Conservation (phyloP, 129 eudicot genomes). For the Solidago caesia region DNA sequence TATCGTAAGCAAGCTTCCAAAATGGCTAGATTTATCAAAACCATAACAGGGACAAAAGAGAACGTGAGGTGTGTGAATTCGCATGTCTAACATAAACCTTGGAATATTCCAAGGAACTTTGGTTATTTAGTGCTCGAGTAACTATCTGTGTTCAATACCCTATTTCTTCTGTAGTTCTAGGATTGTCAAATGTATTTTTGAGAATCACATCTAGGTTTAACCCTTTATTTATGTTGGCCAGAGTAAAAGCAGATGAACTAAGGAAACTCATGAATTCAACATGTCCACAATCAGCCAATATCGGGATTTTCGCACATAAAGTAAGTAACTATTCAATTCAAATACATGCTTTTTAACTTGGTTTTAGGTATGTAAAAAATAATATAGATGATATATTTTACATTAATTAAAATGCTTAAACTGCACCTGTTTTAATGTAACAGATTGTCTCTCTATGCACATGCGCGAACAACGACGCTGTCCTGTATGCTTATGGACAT, state of each 20-base stretch:
- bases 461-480: constrained; percentile 41
- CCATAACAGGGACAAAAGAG: constrained; percentile 62
- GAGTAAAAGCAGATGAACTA: constrained; percentile 62
- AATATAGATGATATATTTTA: background rate
- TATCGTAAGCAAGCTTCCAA: constrained; percentile 46
- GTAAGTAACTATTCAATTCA: constrained; percentile 34
- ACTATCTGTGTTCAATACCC: background rate
- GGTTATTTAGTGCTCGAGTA: background rate
- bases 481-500: constrained; percentile 61
- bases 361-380: background rate
- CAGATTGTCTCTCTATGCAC: constrained; percentile 65
- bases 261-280: constrained; percentile 52
- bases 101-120: background rate
- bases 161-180: background rate
- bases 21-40: constrained; percentile 59
- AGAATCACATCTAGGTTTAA: constrained; percentile 3
- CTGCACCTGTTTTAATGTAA: constrained; percentile 18
- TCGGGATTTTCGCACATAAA: constrained; percentile 71
- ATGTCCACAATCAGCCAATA: constrained; percentile 62
- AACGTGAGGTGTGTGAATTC: constrained; percentile 59
- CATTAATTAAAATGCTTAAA: constrained; percentile 7
- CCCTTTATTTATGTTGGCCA: constrained; percentile 29
- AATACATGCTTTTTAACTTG: constrained; percentile 5
- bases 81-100: too few relatives aligned
- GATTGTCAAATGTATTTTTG: constrained; percentile 9